Percentiles rank a stretch among this genome's conserved stretches.
These are phyloP conservation scores for Coleophoma cylindrospora DNA, from an alignment of 2,329 filamentous ascomycete genomes.

Conservation along the genomic window DNA sequence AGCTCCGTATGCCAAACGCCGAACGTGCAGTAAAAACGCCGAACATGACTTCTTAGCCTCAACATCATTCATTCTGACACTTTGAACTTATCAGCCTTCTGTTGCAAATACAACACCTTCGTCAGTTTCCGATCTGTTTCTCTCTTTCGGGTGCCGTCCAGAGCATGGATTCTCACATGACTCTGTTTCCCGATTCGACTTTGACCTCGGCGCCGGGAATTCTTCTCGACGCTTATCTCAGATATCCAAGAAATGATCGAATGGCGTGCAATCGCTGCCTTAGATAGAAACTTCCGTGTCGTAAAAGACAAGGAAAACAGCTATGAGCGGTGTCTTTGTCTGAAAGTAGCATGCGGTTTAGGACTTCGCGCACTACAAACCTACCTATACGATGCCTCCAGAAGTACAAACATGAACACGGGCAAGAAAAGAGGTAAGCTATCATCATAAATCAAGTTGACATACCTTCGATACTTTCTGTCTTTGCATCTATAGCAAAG, in stretches of 20 bases:
- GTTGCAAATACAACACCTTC: neutral
- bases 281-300: constrained; percentile 4
- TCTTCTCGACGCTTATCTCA: neutral
- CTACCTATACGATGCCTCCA: neutral
- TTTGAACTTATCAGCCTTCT: neutral
- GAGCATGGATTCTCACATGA: neutral
- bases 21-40: neutral
- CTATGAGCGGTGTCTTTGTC: constrained; percentile 4
- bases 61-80: neutral
- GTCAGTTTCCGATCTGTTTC: neutral
- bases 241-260: constrained; percentile 1
- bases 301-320: neutral
- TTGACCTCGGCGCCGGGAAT: too few species aligned
- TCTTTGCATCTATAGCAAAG: too few species aligned
- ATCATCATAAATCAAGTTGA: too few species aligned
- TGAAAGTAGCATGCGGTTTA: constrained; percentile 3
- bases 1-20: neutral
- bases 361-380: constrained; percentile 1
- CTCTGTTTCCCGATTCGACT: neutral
- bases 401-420: too few species aligned
- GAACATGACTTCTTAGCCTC: neutral
- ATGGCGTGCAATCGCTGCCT: constrained; percentile 6
- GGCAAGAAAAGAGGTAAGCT: too few species aligned
- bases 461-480: too few species aligned
- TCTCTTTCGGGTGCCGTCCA: too few species aligned